Base-by-base conservation (phyloP, 2,329 filamentous ascomycete genomes). In the Bipolaris gigantea region DNA sequence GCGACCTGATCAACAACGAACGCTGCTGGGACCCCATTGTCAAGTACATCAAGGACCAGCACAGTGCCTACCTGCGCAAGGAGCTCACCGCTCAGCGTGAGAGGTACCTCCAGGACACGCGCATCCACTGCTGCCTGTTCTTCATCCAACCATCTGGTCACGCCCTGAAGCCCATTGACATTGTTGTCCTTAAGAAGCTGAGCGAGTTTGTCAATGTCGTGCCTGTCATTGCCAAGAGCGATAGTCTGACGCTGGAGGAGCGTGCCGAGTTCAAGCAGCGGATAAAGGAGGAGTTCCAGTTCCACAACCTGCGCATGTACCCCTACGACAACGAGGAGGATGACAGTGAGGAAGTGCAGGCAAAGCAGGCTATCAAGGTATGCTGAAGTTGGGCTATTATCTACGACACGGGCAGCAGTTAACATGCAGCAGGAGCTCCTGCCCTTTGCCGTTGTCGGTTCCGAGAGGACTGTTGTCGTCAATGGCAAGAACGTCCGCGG, bases 11-110 rank as follows among this genome's bases (percentile, higher is more conserved):
- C 79, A 99, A 99, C 86, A 99, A 99, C 79, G 94, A 99, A 81
- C 89, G 94, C 84, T 99, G 94, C 87, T 99, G 94, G 94, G 94
- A 99, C 75, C 94, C 94, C 61, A 99, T 99, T 76, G 93, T 99
- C 84, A 99, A 99, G 84, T 99, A 99, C 81, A 99, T 99, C 85
- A 99, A 99, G 85, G 94, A 99, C 80, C 94, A 99, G 83, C 94
- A 99, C 84, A 97, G 92, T 48, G 93, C 94, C 71, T 99, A 97
- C 82, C 87, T 99, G 69, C 90, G 94, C 79, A 99, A 99, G 85
- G 94, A 99, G 80, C 91, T 99, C 73, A 97, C 94, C 51, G 94
- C 94, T 66, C 94, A 99, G 84, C 90, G 94, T 80, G 94, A 99
- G 81, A 89, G 94, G 72, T 99, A 99, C 79, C 97, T 99, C 67